Conservation (phyloP, 2,329 filamentous ascomycete genomes). For the Stemphylium vesicarium region DNA sequence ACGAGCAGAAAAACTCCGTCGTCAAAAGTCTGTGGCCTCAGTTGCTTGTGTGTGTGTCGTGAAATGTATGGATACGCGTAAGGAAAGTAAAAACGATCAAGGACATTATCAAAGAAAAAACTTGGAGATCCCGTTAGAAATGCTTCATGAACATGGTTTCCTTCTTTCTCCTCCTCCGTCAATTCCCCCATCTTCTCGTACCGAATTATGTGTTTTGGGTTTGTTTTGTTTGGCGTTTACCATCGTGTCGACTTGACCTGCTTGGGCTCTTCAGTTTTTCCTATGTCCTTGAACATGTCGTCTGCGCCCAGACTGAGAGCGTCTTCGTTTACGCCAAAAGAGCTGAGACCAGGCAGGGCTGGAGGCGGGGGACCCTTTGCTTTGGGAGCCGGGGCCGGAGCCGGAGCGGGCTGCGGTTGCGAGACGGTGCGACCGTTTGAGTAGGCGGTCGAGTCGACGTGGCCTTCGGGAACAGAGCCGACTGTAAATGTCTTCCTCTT, state of each 20-base stretch:
- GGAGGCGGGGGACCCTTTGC: slow-evolving; percentile 50
- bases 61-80: slow-evolving; percentile 9
- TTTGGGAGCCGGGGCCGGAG: slow-evolving; percentile 11
- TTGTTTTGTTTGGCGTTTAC: slow-evolving; percentile 2
- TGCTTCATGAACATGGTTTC: slow-evolving; percentile 29
- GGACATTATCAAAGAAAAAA: slow-evolving; percentile 32
- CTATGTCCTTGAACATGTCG: slow-evolving; percentile 51
- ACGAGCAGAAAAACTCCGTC: neutral
- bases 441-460: slow-evolving; percentile 29
- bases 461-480: slow-evolving; percentile 43
- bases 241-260: slow-evolving; percentile 29
- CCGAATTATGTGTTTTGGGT: neutral
- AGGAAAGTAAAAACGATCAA: slow-evolving; percentile 29
- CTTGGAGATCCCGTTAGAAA: slow-evolving; percentile 35
- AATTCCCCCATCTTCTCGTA: neutral
- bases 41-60: slow-evolving; percentile 13
- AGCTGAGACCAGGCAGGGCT: slow-evolving; percentile 47
- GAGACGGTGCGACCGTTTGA: slow-evolving; percentile 31
- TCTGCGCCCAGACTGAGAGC: slow-evolving; percentile 43
- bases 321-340: slow-evolving; percentile 46
- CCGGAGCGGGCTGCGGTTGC: slow-evolving; percentile 18
- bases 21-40: too few relatives aligned
- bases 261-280: slow-evolving; percentile 5
- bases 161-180: neutral
- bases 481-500: slow-evolving; percentile 46